Percentiles rank a stretch among this genome's conserved stretches.
These are phyloP conservation scores for Davidsoniella neocaledoniae DNA, from an alignment of 2,329 filamentous ascomycete genomes.

Conservation along the genomic window DNA sequence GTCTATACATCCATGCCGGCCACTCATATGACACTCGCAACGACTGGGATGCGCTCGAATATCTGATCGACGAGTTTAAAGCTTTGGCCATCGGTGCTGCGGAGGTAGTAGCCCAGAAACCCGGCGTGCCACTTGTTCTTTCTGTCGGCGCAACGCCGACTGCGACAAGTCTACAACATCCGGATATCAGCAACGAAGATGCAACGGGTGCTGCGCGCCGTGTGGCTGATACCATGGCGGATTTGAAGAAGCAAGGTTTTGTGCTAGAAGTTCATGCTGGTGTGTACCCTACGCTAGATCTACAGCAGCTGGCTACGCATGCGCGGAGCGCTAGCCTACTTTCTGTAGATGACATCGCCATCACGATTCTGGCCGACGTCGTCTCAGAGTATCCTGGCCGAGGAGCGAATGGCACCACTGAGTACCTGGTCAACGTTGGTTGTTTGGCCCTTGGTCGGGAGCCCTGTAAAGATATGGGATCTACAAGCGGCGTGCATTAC, in stretches of 20 bases:
- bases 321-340: conserved; percentile 29
- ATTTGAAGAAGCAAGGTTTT: conserved; percentile 18
- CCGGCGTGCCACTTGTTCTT: conserved; percentile 30
- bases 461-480: conserved; percentile 39
- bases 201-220: conserved; percentile 19
- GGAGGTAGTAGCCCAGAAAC: neutral
- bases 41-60: conserved; percentile 37
- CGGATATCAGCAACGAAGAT: conserved; percentile 16
- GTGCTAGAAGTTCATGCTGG: conserved; percentile 57
- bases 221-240: conserved; percentile 19
- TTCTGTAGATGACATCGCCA: conserved; percentile 40
- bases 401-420: conserved; percentile 29
- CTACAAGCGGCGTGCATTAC: conserved; percentile 31
- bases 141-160: conserved; percentile 67
- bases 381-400: conserved; percentile 49
- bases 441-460: conserved; percentile 55
- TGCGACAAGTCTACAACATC: conserved; percentile 47
- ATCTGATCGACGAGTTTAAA: conserved; percentile 40
- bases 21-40: conserved; percentile 47
- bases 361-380: conserved; percentile 57
- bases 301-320: conserved; percentile 63
- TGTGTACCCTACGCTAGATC: conserved; percentile 58
- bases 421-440: conserved; percentile 54
- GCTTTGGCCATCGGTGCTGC: conserved; percentile 19
- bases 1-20: conserved; percentile 59